A percentile compares a stretch with the other conserved stretches of the same genome.
phyloP scores from a whole-genome alignment of 345 rosid genomes.

The Eucalyptus cladocalyx region DNA sequence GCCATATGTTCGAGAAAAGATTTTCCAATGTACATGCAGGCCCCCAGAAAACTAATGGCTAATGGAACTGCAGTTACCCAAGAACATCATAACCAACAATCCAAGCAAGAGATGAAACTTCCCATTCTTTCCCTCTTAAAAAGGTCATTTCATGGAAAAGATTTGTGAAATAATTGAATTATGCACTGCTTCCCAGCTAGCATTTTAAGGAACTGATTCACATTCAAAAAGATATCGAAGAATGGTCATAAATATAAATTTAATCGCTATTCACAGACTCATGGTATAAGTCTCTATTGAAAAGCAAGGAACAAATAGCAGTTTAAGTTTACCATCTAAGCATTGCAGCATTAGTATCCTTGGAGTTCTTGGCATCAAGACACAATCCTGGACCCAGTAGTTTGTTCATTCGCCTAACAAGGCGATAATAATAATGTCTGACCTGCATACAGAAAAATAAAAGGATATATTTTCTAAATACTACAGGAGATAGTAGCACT shows the following conservation, averaged over 20 bases:
- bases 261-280: not conserved
- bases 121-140: not conserved
- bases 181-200: not conserved
- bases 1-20: not conserved
- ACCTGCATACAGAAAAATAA: constrained; percentile 43
- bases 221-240: not conserved
- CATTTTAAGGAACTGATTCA: not conserved
- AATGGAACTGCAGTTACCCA: not conserved
- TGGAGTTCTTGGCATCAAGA: constrained; percentile 94
- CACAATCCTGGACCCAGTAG: constrained; percentile 80
- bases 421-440: constrained; percentile 94
- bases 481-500: not conserved
- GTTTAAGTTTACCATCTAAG: constrained; percentile 71
- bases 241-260: not conserved
- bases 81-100: not conserved
- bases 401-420: constrained; percentile 99
- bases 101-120: not conserved
- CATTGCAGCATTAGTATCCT: constrained; percentile 99
- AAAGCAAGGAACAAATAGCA: not conserved
- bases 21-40: no score
- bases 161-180: not conserved
- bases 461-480: not conserved
- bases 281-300: not conserved
- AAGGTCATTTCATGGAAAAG: not conserved
- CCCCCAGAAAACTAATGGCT: not conserved